phyloP scores from a whole-genome alignment of 1,284 basidiomycete genomes.

The Cryptococcus maquisensis region DNA sequence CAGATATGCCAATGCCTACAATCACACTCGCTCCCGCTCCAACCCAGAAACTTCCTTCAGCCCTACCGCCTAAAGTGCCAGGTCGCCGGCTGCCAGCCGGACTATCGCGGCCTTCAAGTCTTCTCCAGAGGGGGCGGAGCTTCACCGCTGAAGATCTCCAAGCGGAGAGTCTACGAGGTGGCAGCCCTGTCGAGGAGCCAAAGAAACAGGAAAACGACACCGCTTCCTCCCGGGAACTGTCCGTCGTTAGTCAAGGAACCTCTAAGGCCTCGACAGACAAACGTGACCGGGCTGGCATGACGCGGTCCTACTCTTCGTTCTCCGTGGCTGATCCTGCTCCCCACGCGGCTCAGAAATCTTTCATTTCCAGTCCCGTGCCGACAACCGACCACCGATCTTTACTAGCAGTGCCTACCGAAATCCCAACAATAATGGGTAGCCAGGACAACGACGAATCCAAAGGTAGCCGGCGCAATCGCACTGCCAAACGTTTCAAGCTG shows the following conservation, averaged over 20 bases:
- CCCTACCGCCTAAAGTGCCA: slow-evolving; percentile 18
- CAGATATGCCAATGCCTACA: no score
- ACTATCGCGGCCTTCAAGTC: slow-evolving; percentile 23
- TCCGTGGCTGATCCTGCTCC: slow-evolving; percentile 6
- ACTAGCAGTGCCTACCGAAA: slow-evolving; percentile 5
- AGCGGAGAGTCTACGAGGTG: slow-evolving; percentile 12
- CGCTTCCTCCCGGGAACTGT: neutral
- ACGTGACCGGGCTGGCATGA: slow-evolving; percentile 7
- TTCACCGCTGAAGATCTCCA: slow-evolving; percentile 47
- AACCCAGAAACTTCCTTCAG: neutral
- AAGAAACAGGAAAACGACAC: neutral
- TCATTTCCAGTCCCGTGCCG: slow-evolving; percentile 15
- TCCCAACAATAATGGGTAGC: slow-evolving; percentile 16
- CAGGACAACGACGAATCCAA: slow-evolving; percentile 17
- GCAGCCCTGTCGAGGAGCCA: neutral
- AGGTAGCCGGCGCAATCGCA: slow-evolving; percentile 1
- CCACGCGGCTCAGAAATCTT: slow-evolving; percentile 11
- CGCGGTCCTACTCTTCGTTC: slow-evolving; percentile 22
- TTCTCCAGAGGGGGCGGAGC: slow-evolving; percentile 43
- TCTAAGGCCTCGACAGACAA: no score
- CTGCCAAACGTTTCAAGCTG: slow-evolving; percentile 12
- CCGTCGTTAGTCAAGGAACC: no score
- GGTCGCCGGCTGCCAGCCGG: slow-evolving; percentile 6
- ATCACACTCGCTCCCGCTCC: no score
- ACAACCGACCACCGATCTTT: neutral